phyloP scores from a whole-genome alignment of 306 rosid species.

The Biancaea sappan region DNA sequence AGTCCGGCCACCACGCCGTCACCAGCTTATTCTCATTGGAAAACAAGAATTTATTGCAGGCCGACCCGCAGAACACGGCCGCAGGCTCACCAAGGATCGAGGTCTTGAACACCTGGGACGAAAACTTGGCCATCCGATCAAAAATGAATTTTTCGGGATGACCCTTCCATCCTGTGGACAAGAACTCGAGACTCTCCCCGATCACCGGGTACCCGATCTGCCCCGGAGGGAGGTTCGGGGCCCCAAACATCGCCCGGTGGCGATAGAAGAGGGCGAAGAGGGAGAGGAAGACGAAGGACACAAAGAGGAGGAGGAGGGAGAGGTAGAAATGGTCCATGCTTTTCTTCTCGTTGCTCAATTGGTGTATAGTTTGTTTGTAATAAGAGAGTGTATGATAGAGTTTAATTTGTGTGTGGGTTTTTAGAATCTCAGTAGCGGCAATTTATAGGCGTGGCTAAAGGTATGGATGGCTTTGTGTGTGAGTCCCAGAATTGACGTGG shows the following conservation, averaged over 20 bases:
- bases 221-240: conserved; percentile 72
- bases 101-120: conserved; percentile 66
- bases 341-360: not conserved
- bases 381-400: too few species aligned
- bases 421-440: too few species aligned
- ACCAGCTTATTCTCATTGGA: conserved; percentile 88
- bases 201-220: conserved; percentile 65
- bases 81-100: conserved; percentile 62
- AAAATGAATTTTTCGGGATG: conserved; percentile 89
- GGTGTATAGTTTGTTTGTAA: too few species aligned
- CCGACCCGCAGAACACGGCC: conserved; percentile 64
- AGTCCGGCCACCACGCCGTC: conserved; percentile 77
- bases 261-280: conserved; percentile 57
- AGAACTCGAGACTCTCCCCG: conserved; percentile 76
- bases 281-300: conserved; percentile 45
- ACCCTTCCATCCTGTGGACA: conserved; percentile 78
- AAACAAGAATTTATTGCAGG: conserved; percentile 82
- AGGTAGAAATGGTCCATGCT: conserved; percentile 65
- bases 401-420: too few species aligned
- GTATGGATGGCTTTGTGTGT: too few species aligned
- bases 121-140: conserved; percentile 65
- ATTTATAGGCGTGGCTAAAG: too few species aligned
- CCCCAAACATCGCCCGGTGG: conserved; percentile 48
- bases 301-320: conserved; percentile 54
- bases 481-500: too few species aligned